Conservation (phyloP, 2,329 filamentous ascomycete genomes). For the Pseudogymnoascus sp. region DNA sequence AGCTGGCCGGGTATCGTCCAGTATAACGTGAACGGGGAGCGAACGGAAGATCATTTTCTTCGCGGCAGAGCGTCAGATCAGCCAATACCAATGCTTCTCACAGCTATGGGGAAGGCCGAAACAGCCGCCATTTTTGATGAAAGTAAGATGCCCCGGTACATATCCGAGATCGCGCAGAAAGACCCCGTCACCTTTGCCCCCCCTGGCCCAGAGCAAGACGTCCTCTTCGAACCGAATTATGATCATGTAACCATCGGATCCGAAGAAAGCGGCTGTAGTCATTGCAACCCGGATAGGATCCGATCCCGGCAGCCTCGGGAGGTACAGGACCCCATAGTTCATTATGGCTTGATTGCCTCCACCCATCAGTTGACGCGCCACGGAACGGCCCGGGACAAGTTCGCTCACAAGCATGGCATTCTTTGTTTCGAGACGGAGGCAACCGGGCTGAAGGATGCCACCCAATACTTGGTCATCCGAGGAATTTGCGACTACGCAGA, state of each 20-base stretch:
- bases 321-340: slow-evolving; percentile 17
- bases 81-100: slow-evolving; percentile 18
- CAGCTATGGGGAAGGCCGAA: slow-evolving; percentile 19
- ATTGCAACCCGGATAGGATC: neutral
- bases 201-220: slow-evolving; percentile 20
- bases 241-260: slow-evolving; percentile 17
- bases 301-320: neutral
- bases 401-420: slow-evolving; percentile 24
- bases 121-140: slow-evolving; percentile 18
- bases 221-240: slow-evolving; percentile 24
- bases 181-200: slow-evolving; percentile 18
- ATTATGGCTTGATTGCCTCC: slow-evolving; percentile 25
- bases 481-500: slow-evolving; percentile 33
- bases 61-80: slow-evolving; percentile 15
- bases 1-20: slow-evolving; percentile 16
- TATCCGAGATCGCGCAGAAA: slow-evolving; percentile 20
- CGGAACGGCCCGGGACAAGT: slow-evolving; percentile 18
- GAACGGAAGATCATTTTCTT: slow-evolving; percentile 10
- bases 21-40: slow-evolving; percentile 18
- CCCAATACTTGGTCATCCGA: slow-evolving; percentile 29
- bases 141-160: slow-evolving; percentile 14
- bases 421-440: slow-evolving; percentile 32
- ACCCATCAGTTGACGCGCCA: slow-evolving; percentile 30
- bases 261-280: slow-evolving; percentile 5
- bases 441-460: slow-evolving; percentile 29